These are phyloP conservation scores for Exophiala lecanii-corni DNA, from an alignment of 2,329 filamentous ascomycete species.

Conservation along the genomic window DNA sequence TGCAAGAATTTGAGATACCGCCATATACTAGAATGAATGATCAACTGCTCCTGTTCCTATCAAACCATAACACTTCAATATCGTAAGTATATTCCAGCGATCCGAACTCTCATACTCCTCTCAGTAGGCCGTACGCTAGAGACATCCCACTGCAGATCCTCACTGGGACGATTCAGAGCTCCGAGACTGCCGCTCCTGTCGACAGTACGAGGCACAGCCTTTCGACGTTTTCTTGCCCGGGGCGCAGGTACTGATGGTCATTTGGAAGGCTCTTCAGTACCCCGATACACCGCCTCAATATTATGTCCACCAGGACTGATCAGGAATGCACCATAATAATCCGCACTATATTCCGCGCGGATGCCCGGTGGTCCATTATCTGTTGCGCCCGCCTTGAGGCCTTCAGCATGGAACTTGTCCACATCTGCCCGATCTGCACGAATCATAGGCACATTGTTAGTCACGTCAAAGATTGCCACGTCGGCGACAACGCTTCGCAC, in stretches of 20 bases:
- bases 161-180: background rate
- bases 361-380: conserved; percentile 49
- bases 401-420: conserved; percentile 44
- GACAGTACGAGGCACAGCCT: too few species aligned
- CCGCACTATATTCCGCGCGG: conserved; percentile 40
- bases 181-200: too few species aligned
- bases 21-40: too few species aligned
- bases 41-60: too few species aligned
- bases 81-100: background rate
- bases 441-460: too few species aligned
- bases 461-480: too few species aligned
- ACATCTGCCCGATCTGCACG: conserved; percentile 31
- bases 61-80: too few species aligned
- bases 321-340: conserved; percentile 51
- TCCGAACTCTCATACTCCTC: background rate
- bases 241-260: background rate
- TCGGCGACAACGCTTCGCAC: too few species aligned
- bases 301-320: conserved; percentile 51
- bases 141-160: background rate
- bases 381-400: conserved; percentile 42
- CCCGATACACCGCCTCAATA: conserved; percentile 43
- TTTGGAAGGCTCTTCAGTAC: conserved; percentile 6
- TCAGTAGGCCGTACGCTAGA: background rate
- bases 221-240: too few species aligned
- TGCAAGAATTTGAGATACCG: too few species aligned